These are phyloP conservation scores for Solanum pennellii DNA, from an alignment of 257 asterid genomes.

Conservation along the genomic window DNA sequence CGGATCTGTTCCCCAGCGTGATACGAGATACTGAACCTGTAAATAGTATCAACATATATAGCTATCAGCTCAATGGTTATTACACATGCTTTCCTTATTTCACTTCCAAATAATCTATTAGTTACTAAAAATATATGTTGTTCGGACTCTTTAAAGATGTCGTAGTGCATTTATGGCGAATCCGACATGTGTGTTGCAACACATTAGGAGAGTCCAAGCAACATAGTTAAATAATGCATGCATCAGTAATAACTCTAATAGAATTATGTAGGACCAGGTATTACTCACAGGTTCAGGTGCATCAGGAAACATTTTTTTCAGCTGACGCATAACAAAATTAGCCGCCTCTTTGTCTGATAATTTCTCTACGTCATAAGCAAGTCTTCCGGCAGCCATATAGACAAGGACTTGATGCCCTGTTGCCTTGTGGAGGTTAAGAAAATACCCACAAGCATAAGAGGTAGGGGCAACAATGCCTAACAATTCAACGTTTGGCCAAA, in stretches of 20 bases:
- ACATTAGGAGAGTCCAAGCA: not conserved
- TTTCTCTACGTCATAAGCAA: constrained; percentile 85
- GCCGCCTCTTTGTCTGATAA: constrained; percentile 70
- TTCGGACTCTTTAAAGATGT: not conserved
- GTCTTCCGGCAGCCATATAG: constrained; percentile 96
- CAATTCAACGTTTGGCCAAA: constrained; percentile 95
- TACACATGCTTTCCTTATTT: not conserved
- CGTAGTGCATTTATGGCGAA: not conserved
- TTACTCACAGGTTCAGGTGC: constrained; percentile 83
- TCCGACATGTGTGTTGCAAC: not conserved
- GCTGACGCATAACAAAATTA: constrained; percentile 62
- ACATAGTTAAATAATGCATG: not conserved
- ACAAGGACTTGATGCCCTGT: constrained; percentile 92
- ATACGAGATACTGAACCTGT: constrained; percentile 73
- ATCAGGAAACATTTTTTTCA: constrained; percentile 75
- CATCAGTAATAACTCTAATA: not conserved
- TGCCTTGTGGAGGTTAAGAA: constrained; percentile 94
- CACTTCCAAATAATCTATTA: not conserved
- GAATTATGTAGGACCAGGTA: not conserved
- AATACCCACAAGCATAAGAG: constrained; percentile 84
- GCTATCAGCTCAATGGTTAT: not conserved
- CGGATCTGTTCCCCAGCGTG: constrained; percentile 87
- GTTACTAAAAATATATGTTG: not conserved
- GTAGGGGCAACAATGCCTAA: constrained; percentile 80
- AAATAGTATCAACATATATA: not conserved